Evolutionary conservation across 1,139 yeast species (phyloP).

Genomic region (Saccharomyces uvarum): DNA sequence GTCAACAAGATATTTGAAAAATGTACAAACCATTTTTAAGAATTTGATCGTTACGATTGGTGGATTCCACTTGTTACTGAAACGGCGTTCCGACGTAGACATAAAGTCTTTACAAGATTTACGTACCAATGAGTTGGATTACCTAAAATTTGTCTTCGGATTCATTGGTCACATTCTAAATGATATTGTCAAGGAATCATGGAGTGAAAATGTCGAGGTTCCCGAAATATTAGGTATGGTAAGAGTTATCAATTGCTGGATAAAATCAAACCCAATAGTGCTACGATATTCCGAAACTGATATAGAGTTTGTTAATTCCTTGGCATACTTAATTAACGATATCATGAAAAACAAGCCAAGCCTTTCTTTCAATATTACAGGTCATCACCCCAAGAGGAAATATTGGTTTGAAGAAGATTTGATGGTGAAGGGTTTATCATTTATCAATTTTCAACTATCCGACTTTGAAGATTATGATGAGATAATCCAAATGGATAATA

Average conservation of each 20-base stretch:
- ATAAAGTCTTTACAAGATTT: slow-evolving; percentile 8
- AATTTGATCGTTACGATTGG: slow-evolving; percentile 24
- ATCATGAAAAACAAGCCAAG: slow-evolving; percentile 18
- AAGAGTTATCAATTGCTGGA: slow-evolving; percentile 49
- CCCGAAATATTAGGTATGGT: slow-evolving; percentile 31
- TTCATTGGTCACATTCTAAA: slow-evolving; percentile 22
- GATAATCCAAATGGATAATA: slow-evolving; percentile 28
- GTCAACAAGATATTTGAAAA: slow-evolving; percentile 24
- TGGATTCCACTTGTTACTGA: slow-evolving; percentile 23
- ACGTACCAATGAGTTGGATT: slow-evolving; percentile 8
- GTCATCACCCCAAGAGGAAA: slow-evolving; percentile 38
- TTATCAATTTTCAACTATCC: slow-evolving; percentile 45
- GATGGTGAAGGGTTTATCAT: slow-evolving; percentile 48
- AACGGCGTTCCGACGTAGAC: slow-evolving; percentile 5
- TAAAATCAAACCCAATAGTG: slow-evolving; percentile 41
- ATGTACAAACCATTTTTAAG: slow-evolving; percentile 23
- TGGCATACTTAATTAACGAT: slow-evolving; percentile 34
- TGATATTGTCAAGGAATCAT: slow-evolving; percentile 20
- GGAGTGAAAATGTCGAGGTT: slow-evolving; percentile 19
- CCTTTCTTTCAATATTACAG: slow-evolving; percentile 3
- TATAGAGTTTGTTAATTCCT: slow-evolving; percentile 31
- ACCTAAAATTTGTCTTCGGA: slow-evolving; percentile 23
- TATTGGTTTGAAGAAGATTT: slow-evolving; percentile 61
- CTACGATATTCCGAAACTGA: slow-evolving; percentile 36
- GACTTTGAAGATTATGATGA: slow-evolving; percentile 49